These are phyloP conservation scores for Calonectria pauciramosa DNA, from an alignment of 2,329 filamentous ascomycete species.

Conservation along the genomic window DNA sequence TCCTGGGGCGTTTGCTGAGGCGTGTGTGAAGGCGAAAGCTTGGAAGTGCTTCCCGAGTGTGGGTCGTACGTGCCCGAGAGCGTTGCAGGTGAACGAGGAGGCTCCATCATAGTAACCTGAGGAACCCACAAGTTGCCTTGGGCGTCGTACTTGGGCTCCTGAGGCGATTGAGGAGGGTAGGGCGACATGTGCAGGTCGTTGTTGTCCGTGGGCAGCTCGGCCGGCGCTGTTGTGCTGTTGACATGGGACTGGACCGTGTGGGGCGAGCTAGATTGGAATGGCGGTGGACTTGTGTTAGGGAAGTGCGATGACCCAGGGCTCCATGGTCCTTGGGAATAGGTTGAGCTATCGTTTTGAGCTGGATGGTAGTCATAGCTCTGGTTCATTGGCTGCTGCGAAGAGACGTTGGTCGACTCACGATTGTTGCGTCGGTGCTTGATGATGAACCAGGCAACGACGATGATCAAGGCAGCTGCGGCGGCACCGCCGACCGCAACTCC, in stretches of 20 bases:
- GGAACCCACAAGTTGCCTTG: slow-evolving; percentile 51
- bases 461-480: slow-evolving; percentile 45
- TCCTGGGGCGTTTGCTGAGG: slow-evolving; percentile 41
- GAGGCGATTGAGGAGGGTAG: slow-evolving; percentile 28
- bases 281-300: slow-evolving; percentile 35
- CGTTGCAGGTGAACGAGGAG: slow-evolving; percentile 37
- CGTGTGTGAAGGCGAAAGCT: slow-evolving; percentile 34
- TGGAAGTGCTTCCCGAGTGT: slow-evolving; percentile 31
- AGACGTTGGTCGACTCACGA: slow-evolving; percentile 28
- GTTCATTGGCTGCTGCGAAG: slow-evolving; percentile 42
- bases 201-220: slow-evolving; percentile 43
- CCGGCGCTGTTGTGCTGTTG: slow-evolving; percentile 39
- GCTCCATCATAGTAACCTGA: slow-evolving; percentile 50
- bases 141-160: slow-evolving; percentile 48
- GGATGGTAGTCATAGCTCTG: slow-evolving; percentile 44
- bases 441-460: slow-evolving; percentile 48
- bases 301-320: slow-evolving; percentile 43
- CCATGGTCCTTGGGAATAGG: slow-evolving; percentile 42
- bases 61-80: slow-evolving; percentile 32
- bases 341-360: slow-evolving; percentile 34
- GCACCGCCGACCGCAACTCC: slow-evolving; percentile 59
- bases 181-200: slow-evolving; percentile 34
- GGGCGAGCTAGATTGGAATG: slow-evolving; percentile 28
- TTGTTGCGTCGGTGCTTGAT: slow-evolving; percentile 43
- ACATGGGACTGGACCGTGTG: slow-evolving; percentile 39